These are phyloP conservation scores for Gynostemma pentaphyllum DNA, from an alignment of 306 rosid species.

Conservation along the genomic window DNA sequence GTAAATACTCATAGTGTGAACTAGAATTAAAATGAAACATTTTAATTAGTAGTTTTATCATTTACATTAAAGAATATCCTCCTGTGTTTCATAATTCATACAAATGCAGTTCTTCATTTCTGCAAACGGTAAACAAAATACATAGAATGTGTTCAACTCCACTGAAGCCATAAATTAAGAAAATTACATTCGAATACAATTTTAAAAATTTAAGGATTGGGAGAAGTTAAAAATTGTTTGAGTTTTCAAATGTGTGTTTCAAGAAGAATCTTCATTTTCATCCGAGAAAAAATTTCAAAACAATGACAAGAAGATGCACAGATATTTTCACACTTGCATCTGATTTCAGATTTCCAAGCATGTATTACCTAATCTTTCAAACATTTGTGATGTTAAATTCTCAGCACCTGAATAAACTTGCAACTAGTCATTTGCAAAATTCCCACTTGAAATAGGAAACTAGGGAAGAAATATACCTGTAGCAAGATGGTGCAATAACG, in stretches of 20 bases:
- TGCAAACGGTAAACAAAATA: not conserved
- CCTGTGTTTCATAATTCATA: not conserved
- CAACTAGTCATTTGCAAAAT: not conserved
- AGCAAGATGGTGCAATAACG: conserved; percentile 98
- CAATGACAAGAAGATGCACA: too few species aligned
- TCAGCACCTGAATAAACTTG: not conserved
- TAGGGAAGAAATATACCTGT: conserved; percentile 42
- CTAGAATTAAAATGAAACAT: not conserved
- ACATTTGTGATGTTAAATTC: not conserved
- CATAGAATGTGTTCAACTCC: not conserved
- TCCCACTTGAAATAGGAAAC: not conserved
- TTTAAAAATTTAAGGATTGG: too few species aligned
- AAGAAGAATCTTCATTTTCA: not conserved
- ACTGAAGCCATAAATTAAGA: not conserved
- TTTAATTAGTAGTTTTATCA: not conserved
- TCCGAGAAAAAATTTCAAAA: not conserved
- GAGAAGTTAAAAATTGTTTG: too few species aligned
- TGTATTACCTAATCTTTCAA: not conserved
- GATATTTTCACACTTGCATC: not conserved
- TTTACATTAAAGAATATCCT: not conserved
- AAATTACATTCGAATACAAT: not conserved
- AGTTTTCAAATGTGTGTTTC: too few species aligned
- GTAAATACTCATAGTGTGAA: not conserved
- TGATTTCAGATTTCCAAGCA: too few species aligned
- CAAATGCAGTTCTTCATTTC: not conserved